These are phyloP conservation scores for Huntiella abstrusa DNA, from an alignment of 2,329 filamentous ascomycete species.

Conservation along the genomic window DNA sequence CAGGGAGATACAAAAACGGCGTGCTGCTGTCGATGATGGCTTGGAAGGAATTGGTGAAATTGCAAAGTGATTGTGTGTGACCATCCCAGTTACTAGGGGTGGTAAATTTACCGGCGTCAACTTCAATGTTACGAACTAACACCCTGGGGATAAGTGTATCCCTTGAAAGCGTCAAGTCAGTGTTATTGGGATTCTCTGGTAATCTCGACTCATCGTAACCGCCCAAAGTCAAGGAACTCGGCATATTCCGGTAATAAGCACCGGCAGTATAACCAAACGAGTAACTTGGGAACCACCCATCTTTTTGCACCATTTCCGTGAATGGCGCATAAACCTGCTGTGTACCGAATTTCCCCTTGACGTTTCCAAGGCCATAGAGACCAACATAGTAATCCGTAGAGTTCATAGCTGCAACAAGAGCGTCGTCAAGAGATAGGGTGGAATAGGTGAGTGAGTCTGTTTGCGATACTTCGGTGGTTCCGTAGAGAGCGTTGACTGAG, in stretches of 20 bases:
- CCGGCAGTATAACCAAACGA: slow-evolving; percentile 63
- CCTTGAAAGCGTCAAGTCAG: slow-evolving; percentile 37
- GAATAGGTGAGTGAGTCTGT: slow-evolving; percentile 21
- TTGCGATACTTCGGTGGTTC: slow-evolving; percentile 30
- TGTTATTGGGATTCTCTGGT: slow-evolving; percentile 31
- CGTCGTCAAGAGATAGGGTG: slow-evolving; percentile 24
- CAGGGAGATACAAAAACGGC: slow-evolving; percentile 44
- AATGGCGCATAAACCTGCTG: slow-evolving; percentile 31
- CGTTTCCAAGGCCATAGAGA: slow-evolving; percentile 37
- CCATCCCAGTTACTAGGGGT: slow-evolving; percentile 22
- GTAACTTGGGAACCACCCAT: slow-evolving; percentile 46
- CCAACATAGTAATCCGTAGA: slow-evolving; percentile 36
- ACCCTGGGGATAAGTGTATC: slow-evolving; percentile 37
- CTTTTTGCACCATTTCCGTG: slow-evolving; percentile 37
- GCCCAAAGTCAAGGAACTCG: slow-evolving; percentile 45
- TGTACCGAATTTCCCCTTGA: slow-evolving; percentile 31
- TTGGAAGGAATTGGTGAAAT: slow-evolving; percentile 28
- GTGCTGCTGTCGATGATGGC: slow-evolving; percentile 45
- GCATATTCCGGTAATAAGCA: slow-evolving; percentile 37
- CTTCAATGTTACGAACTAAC: slow-evolving; percentile 38
- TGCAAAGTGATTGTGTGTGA: slow-evolving; percentile 21
- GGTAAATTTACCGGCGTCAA: slow-evolving; percentile 19
- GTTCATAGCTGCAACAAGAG: slow-evolving; percentile 34
- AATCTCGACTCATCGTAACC: slow-evolving; percentile 47
- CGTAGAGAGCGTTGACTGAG: slow-evolving; percentile 45